A percentile compares a stretch with the other conserved stretches of the same genome.
phyloP scores from a whole-genome alignment of 768 basidiomycete genomes.

The Suillus subaureus region DNA sequence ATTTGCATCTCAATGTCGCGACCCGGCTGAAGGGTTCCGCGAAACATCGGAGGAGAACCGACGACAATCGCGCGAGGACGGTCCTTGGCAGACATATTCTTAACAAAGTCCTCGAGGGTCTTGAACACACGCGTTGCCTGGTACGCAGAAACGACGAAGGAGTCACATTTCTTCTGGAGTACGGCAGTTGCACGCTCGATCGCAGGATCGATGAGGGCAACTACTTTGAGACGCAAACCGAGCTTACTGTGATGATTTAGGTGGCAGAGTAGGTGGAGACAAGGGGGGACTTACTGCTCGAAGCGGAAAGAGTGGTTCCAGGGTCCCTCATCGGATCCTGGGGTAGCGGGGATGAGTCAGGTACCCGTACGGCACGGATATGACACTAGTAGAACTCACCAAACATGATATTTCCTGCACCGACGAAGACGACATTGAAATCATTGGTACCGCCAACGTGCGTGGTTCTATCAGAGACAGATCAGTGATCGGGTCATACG shows the following conservation, averaged over 20 bases:
- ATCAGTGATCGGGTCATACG: slow-evolving; percentile 12
- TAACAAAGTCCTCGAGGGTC: slow-evolving; percentile 83
- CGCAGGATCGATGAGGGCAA: slow-evolving; percentile 92
- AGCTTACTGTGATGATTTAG: slow-evolving; percentile 66
- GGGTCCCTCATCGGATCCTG: slow-evolving; percentile 86
- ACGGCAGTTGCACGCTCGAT: slow-evolving; percentile 77
- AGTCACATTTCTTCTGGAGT: slow-evolving; percentile 88
- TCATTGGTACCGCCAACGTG: slow-evolving; percentile 63
- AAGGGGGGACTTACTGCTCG: slow-evolving; percentile 63
- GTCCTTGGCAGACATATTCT: slow-evolving; percentile 62
- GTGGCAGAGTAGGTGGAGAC: slow-evolving; percentile 7
- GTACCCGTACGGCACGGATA: slow-evolving; percentile 1
- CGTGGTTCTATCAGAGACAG: slow-evolving; percentile 39
- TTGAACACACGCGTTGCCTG: slow-evolving; percentile 84
- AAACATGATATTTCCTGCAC: slow-evolving; percentile 99
- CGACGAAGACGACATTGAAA: slow-evolving; percentile 95
- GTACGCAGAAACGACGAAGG: slow-evolving; percentile 94
- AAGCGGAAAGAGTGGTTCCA: slow-evolving; percentile 94
- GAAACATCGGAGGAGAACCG: slow-evolving; percentile 92
- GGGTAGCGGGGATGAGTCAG: slow-evolving; percentile 12
- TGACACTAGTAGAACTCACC: slow-evolving; percentile 45
- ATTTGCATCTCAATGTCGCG: slow-evolving; percentile 89
- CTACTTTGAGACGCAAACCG: slow-evolving; percentile 92
- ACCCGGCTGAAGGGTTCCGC: slow-evolving; percentile 73
- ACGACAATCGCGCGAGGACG: slow-evolving; percentile 83